Percentiles rank a stretch among this genome's conserved stretches.
phyloP scores from a whole-genome alignment of 768 basidiomycete genomes.

The Tubosaeta sp. region DNA sequence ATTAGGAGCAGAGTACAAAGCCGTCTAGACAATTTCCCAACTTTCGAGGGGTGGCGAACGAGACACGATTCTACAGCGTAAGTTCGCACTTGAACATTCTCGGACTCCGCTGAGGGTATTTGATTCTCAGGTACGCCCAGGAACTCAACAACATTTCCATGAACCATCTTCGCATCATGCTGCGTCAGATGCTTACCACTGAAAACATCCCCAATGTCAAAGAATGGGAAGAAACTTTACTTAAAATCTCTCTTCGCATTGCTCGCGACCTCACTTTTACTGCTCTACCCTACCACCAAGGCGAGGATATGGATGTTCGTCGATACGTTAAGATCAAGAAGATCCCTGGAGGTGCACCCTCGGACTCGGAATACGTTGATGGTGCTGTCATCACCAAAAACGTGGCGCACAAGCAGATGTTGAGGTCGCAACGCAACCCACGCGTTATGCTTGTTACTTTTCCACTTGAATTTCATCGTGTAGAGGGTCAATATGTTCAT shows the following conservation, averaged over 20 bases:
- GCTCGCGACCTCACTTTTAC: constrained; percentile 84
- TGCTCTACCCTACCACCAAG: constrained; percentile 63
- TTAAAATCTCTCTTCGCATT: constrained; percentile 78
- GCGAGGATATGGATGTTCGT: constrained; percentile 92
- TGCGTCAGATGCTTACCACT: constrained; percentile 83
- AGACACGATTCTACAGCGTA: constrained; percentile 88
- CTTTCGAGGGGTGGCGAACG: constrained; percentile 77
- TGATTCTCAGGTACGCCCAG: constrained; percentile 60
- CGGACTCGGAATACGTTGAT: constrained; percentile 94
- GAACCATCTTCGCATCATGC: constrained; percentile 84
- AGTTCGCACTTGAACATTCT: constrained; percentile 29
- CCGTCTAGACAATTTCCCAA: constrained; percentile 54
- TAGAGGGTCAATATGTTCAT: constrained; percentile 89
- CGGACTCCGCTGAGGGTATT: constrained; percentile 3
- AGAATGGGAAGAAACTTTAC: constrained; percentile 86
- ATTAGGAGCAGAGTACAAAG: constrained; percentile 84
- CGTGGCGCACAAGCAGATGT: constrained; percentile 94
- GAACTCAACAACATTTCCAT: constrained; percentile 84
- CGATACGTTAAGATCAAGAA: constrained; percentile 98
- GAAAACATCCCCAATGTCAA: constrained; percentile 77
- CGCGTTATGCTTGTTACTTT: constrained; percentile 96
- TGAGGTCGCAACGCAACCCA: constrained; percentile 74
- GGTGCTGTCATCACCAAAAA: constrained; percentile 98
- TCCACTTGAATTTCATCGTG: constrained; percentile 88
- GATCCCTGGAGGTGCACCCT: constrained; percentile 88